Conservation (phyloP, 2,329 filamentous ascomycete genomes). For the Dryadomyces quercivorus region DNA sequence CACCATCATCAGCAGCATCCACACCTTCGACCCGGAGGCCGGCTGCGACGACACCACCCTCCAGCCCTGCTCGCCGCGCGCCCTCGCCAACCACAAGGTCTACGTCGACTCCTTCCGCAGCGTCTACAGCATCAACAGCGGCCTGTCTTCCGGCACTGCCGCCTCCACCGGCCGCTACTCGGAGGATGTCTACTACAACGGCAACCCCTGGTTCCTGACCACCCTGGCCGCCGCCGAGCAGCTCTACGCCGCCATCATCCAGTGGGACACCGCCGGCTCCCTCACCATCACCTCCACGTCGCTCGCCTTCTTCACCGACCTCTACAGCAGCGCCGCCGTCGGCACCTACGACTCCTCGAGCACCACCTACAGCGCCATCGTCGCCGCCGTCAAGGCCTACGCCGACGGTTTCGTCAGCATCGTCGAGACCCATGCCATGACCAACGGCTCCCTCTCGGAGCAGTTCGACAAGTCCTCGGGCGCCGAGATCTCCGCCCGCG, state of each 20-base stretch:
- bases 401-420: constrained; percentile 50
- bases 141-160: constrained; percentile 45
- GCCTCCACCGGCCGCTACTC: constrained; percentile 55
- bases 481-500: constrained; percentile 46
- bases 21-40: constrained; percentile 55
- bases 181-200: constrained; percentile 63
- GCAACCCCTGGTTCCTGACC: constrained; percentile 64
- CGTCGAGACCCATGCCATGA: constrained; percentile 47
- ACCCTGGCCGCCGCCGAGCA: constrained; percentile 71
- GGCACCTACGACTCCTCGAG: constrained; percentile 45
- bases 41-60: constrained; percentile 60
- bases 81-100: constrained; percentile 64
- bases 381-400: constrained; percentile 43
- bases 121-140: constrained; percentile 54
- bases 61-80: constrained; percentile 60
- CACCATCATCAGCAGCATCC: constrained; percentile 53
- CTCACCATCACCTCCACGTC: constrained; percentile 54
- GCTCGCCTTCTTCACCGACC: constrained; percentile 58
- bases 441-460: constrained; percentile 54
- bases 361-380: constrained; percentile 35
- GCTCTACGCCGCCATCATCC: constrained; percentile 63
- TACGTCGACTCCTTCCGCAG: constrained; percentile 66
- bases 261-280: constrained; percentile 52
- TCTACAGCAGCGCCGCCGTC: constrained; percentile 41
- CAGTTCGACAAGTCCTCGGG: constrained; percentile 46